These are phyloP conservation scores for Gillenia trifoliata DNA, from an alignment of 306 rosid genomes.

Conservation along the genomic window DNA sequence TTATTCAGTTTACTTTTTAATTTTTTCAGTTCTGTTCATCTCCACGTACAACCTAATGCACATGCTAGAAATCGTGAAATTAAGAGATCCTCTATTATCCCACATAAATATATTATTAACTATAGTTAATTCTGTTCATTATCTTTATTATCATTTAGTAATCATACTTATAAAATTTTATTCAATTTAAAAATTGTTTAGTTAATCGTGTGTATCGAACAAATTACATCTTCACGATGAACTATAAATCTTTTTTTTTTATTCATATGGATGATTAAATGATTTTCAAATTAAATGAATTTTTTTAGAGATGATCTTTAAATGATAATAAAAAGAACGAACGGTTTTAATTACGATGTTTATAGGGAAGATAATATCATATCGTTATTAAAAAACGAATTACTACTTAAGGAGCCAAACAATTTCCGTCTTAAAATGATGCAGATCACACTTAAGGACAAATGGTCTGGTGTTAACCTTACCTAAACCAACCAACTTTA, in stretches of 20 bases:
- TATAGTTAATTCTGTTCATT: too few species aligned
- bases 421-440: neutral
- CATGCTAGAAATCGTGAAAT: neutral
- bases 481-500: slow-evolving; percentile 61
- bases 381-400: too few species aligned
- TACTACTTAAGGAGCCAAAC: neutral
- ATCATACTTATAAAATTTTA: neutral
- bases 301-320: too few species aligned
- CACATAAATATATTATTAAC: too few species aligned
- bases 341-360: too few species aligned
- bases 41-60: neutral
- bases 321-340: too few species aligned
- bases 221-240: neutral
- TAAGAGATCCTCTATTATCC: neutral
- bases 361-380: too few species aligned
- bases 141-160: too few species aligned
- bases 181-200: too few species aligned
- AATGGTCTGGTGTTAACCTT: slow-evolving; percentile 35
- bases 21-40: neutral
- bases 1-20: neutral
- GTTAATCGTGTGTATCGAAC: neutral
- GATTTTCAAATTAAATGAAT: too few species aligned
- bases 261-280: too few species aligned
- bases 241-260: too few species aligned
- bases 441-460: slow-evolving; percentile 34